These are phyloP conservation scores for Spirogloea muscicola DNA, from an alignment of 139 green algal genomes.

Conservation along the genomic window DNA sequence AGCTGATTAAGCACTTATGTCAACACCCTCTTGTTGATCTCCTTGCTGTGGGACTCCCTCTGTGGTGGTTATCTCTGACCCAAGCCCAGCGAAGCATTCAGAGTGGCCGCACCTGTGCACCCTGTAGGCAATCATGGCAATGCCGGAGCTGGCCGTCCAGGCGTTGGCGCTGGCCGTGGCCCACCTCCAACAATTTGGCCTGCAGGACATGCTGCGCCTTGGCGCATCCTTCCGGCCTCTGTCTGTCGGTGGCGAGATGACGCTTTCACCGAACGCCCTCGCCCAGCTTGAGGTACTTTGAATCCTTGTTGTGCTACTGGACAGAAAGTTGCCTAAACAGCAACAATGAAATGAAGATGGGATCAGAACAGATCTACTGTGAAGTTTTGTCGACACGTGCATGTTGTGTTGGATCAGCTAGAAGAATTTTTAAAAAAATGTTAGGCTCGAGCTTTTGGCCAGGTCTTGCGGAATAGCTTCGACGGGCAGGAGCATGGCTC, in stretches of 20 bases:
- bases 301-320: background rate
- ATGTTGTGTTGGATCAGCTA: too few species aligned
- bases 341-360: too few species aligned
- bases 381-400: too few species aligned
- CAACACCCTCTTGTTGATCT: too few species aligned
- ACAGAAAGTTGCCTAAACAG: background rate
- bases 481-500: constrained; percentile 55
- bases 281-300: constrained; percentile 64
- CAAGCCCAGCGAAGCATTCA: too few species aligned
- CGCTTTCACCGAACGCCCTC: constrained; percentile 59
- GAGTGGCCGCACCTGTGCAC: too few species aligned
- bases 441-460: too few species aligned
- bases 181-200: constrained; percentile 64
- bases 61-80: too few species aligned
- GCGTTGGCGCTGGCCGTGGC: constrained; percentile 60
- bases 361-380: too few species aligned
- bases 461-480: constrained; percentile 48
- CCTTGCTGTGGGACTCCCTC: too few species aligned
- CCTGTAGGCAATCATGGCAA: constrained; percentile 44
- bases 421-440: too few species aligned
- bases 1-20: too few species aligned
- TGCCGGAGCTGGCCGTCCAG: constrained; percentile 58
- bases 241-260: constrained; percentile 39
- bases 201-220: constrained; percentile 56
- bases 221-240: constrained; percentile 25